phyloP scores from a whole-genome alignment of 73 alveolate species.

The Tetrahymena thermophila region DNA sequence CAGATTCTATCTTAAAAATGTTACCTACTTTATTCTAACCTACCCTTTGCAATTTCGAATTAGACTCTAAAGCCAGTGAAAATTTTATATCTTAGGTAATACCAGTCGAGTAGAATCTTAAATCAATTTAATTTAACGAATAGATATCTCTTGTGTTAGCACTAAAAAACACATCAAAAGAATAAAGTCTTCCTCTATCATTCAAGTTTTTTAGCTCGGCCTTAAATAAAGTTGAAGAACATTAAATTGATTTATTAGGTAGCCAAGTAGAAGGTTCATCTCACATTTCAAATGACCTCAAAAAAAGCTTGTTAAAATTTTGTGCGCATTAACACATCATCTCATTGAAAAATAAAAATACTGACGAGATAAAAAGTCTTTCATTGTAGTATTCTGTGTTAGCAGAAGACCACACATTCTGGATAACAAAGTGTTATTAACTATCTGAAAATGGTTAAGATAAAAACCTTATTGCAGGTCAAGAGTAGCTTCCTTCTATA shows the following conservation, averaged over 20 bases:
- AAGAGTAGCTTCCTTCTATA: not conserved
- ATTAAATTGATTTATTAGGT: not conserved
- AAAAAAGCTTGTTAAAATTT: not conserved
- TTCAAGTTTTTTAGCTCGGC: not conserved
- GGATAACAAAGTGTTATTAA: not conserved
- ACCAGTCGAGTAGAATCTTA: not conserved
- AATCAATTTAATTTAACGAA: not conserved
- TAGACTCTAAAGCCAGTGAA: not conserved
- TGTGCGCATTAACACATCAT: not conserved
- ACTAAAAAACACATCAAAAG: not conserved
- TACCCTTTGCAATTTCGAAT: not conserved
- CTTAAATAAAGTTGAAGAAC: not conserved
- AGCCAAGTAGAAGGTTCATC: not conserved
- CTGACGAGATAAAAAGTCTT: not conserved
- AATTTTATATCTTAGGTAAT: not conserved
- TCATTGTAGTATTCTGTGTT: not conserved
- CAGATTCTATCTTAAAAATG: not conserved
- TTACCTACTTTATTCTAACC: not conserved
- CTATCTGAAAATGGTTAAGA: not conserved
- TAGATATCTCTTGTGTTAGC: not conserved
- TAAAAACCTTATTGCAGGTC: not conserved
- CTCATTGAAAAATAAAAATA: not conserved
- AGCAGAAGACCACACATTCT: not conserved
- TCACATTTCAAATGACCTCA: not conserved
- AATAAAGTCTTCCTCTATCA: not conserved